These are phyloP conservation scores for Solanum lignicaule DNA, from an alignment of 257 asterid genomes.

Conservation along the genomic window DNA sequence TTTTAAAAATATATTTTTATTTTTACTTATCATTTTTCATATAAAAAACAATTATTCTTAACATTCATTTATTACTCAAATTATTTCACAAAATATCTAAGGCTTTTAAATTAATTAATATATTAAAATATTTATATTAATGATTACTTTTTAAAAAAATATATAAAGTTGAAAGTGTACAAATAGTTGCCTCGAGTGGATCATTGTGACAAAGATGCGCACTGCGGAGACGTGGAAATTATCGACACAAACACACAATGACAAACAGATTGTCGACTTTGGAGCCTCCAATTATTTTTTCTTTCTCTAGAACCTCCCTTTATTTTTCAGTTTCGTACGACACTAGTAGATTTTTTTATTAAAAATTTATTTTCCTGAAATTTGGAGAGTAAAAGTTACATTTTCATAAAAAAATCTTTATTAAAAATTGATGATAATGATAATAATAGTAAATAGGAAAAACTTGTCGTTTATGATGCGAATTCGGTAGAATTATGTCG, in stretches of 20 bases:
- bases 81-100: too few species aligned
- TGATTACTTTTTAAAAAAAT: too few species aligned
- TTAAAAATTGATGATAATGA: not conserved
- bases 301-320: not conserved
- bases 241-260: not conserved
- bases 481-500: not conserved
- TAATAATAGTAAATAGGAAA: not conserved
- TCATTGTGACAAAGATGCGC: not conserved
- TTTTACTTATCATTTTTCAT: too few species aligned
- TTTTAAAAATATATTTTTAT: too few species aligned
- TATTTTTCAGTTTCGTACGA: not conserved
- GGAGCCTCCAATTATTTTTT: not conserved
- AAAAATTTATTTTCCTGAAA: not conserved
- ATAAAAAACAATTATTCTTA: too few species aligned
- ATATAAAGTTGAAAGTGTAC: not conserved
- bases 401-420: not conserved
- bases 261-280: not conserved
- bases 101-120: too few species aligned
- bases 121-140: too few species aligned
- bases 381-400: not conserved
- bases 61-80: too few species aligned
- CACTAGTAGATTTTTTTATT: not conserved
- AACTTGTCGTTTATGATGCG: not conserved
- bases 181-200: not conserved
- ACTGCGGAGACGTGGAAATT: constrained; percentile 8